Conservation (phyloP, 2,329 filamentous ascomycete species). For the Clarireedia paspali region DNA sequence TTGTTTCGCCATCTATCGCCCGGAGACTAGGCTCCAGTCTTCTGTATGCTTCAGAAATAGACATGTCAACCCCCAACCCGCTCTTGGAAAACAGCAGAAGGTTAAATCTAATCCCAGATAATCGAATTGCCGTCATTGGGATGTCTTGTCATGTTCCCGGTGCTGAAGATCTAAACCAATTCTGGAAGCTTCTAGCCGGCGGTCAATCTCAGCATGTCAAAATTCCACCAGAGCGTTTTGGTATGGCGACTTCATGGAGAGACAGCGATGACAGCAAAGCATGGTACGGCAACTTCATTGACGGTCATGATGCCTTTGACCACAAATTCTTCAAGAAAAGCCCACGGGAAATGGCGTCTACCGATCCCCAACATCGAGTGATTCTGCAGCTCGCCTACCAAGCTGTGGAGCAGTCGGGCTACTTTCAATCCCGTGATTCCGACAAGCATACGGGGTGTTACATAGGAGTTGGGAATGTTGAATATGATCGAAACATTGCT, state of each 20-base stretch:
- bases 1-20: conserved; percentile 30
- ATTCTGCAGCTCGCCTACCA: conserved; percentile 11
- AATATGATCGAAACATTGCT: conserved; percentile 10
- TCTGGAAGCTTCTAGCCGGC: conserved; percentile 66
- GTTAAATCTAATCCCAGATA: neutral
- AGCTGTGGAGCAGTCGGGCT: conserved; percentile 10
- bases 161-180: conserved; percentile 41
- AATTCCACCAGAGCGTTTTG: conserved; percentile 59
- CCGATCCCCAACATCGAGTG: conserved; percentile 15
- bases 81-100: no score
- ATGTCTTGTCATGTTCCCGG: conserved; percentile 30
- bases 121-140: conserved; percentile 30
- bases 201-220: conserved; percentile 62
- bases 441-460: conserved; percentile 12
- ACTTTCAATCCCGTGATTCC: neutral
- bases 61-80: no score
- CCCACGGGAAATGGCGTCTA: conserved; percentile 11
- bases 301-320: conserved; percentile 9
- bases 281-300: conserved; percentile 10
- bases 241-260: conserved; percentile 39
- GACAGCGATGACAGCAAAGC: neutral
- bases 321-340: conserved; percentile 14
- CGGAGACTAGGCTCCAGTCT: conserved; percentile 19
- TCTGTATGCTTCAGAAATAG: conserved; percentile 8
- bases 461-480: conserved; percentile 2